Percentiles rank a stretch among this genome's conserved stretches.
phyloP scores from a whole-genome alignment of 306 rosid genomes.

The Glycyrrhiza uralensis region DNA sequence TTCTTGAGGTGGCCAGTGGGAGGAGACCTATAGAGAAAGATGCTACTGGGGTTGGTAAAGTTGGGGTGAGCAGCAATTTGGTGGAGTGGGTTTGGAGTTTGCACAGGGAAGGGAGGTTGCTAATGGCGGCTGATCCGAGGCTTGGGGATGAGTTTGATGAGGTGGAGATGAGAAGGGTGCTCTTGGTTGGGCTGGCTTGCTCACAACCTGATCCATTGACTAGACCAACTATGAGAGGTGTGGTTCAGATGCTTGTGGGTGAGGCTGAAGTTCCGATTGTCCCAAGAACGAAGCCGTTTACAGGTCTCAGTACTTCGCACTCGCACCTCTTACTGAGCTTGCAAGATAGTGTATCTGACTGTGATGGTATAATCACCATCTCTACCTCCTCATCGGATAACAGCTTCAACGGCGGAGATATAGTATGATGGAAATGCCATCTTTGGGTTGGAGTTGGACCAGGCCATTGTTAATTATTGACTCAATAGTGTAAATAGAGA shows the following conservation, averaged over 20 bases:
- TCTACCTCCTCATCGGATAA: conserved; percentile 68
- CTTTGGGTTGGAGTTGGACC: background rate
- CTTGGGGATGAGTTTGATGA: conserved; percentile 64
- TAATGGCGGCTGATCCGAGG: conserved; percentile 60
- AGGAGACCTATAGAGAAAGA: conserved; percentile 92
- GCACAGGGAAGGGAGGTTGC: conserved; percentile 71
- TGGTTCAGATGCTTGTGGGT: conserved; percentile 84
- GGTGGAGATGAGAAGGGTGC: conserved; percentile 63
- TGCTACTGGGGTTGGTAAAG: conserved; percentile 43
- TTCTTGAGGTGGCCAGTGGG: conserved; percentile 90
- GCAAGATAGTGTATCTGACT: conserved; percentile 93
- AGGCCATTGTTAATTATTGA: conserved; percentile 35
- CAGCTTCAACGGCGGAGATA: conserved; percentile 51
- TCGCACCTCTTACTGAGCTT: conserved; percentile 62
- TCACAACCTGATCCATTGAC: conserved; percentile 76
- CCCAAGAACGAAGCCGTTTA: conserved; percentile 66
- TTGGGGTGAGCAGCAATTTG: conserved; percentile 57
- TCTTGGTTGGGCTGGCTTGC: conserved; percentile 77
- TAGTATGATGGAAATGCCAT: conserved; percentile 37
- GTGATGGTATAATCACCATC: conserved; percentile 67
- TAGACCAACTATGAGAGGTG: conserved; percentile 82
- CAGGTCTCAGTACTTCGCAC: conserved; percentile 69
- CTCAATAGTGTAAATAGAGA: conserved; percentile 33
- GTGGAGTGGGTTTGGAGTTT: conserved; percentile 98
- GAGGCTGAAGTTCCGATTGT: conserved; percentile 85